These are phyloP conservation scores for Ochetophila trinervis DNA, from an alignment of 306 rosid species.

Conservation along the genomic window DNA sequence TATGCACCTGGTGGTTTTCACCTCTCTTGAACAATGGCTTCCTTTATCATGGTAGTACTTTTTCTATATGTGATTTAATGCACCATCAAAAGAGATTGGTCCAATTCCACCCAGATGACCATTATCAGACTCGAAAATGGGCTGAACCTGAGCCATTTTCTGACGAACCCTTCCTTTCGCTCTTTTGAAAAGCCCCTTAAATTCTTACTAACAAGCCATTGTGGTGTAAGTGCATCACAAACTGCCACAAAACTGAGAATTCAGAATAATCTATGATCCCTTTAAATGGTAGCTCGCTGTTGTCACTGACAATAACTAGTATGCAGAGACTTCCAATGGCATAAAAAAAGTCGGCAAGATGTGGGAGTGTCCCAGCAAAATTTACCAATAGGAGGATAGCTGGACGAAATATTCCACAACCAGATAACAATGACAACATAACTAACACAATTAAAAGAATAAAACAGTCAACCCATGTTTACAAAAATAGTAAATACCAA, in stretches of 20 bases:
- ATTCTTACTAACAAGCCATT: slow-evolving; percentile 60
- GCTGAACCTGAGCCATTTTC: slow-evolving; percentile 63
- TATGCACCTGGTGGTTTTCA: slow-evolving; percentile 68
- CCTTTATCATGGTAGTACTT: slow-evolving; percentile 79
- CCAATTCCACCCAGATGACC: slow-evolving; percentile 73
- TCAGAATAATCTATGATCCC: slow-evolving; percentile 67
- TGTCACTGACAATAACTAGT: slow-evolving; percentile 78
- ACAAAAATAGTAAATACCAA: no score
- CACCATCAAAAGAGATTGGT: slow-evolving; percentile 62
- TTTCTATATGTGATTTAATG: slow-evolving; percentile 82
- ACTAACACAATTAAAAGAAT: not conserved
- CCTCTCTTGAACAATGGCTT: slow-evolving; percentile 68
- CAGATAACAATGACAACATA: slow-evolving; percentile 40
- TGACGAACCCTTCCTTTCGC: slow-evolving; percentile 53
- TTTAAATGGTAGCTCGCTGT: slow-evolving; percentile 86
- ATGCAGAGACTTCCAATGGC: slow-evolving; percentile 82
- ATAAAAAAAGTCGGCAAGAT: slow-evolving; percentile 76
- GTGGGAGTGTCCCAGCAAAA: slow-evolving; percentile 95
- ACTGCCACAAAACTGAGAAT: slow-evolving; percentile 69
- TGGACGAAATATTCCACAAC: slow-evolving; percentile 87
- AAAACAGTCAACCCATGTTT: not conserved
- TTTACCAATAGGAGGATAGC: no score
- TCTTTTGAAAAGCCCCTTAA: slow-evolving; percentile 48
- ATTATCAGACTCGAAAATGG: slow-evolving; percentile 54
- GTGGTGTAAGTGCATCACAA: slow-evolving; percentile 62